A percentile compares a stretch with the other conserved stretches of the same genome.
These are phyloP conservation scores for Coffea humblotiana DNA, from an alignment of 305 asterid genomes.

Conservation along the genomic window DNA sequence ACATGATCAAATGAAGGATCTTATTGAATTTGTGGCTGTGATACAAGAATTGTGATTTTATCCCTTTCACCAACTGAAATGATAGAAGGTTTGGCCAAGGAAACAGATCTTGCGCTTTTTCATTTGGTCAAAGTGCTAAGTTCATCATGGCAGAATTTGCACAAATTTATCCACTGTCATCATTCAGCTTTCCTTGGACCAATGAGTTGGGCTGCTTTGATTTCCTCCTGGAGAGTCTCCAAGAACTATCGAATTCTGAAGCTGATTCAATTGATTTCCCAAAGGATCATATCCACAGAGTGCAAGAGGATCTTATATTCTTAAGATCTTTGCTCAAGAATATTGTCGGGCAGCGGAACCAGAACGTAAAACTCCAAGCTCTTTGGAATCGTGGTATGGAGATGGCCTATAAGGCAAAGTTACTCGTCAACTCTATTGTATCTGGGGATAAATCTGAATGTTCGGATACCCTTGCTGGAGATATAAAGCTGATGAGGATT, in stretches of 20 bases:
- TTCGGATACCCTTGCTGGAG: background rate
- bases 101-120: background rate
- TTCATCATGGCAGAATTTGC: background rate
- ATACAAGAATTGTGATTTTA: constrained; percentile 2
- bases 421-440: background rate
- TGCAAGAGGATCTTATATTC: constrained; percentile 3
- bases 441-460: background rate
- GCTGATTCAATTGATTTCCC: background rate
- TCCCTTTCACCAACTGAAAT: background rate
- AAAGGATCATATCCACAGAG: background rate
- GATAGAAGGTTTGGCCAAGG: background rate
- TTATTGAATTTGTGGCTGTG: background rate
- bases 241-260: background rate
- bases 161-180: background rate
- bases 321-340: background rate
- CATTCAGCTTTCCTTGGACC: background rate
- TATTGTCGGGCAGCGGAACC: background rate
- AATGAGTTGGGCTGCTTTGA: background rate
- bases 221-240: background rate
- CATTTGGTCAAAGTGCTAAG: background rate
- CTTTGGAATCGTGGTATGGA: background rate
- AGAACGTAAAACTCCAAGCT: background rate
- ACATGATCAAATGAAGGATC: background rate
- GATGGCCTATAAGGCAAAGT: too few species aligned
- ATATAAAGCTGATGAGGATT: background rate